Percentiles rank a stretch among this genome's conserved stretches.
Evolutionary conservation across 176 grass and related monocot genomes (phyloP).

Genomic region (Bothriochloa decipiens): DNA sequence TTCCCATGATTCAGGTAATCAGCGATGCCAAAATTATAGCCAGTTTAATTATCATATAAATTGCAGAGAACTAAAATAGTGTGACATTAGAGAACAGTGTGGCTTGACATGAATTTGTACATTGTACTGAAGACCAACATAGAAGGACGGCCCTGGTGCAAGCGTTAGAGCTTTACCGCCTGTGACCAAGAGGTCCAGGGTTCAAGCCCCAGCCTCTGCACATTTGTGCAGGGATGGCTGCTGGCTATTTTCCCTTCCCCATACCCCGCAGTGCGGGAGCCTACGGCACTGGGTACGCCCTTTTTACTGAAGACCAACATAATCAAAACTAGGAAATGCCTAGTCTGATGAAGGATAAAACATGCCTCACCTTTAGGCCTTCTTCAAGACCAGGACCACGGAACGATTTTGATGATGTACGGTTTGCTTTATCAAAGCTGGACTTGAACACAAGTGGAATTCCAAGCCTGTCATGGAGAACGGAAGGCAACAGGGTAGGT

Average conservation of each 20-base stretch:
- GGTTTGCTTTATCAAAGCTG: constrained; percentile 98
- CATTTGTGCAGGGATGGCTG: too few species aligned
- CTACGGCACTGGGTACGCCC: too few species aligned
- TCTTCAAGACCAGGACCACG: constrained; percentile 91
- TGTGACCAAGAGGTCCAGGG: too few species aligned
- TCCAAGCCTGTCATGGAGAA: constrained; percentile 63
- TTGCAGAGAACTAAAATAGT: not conserved
- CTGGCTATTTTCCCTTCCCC: too few species aligned
- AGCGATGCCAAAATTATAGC: not conserved
- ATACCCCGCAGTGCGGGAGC: too few species aligned
- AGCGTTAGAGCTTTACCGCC: too few species aligned
- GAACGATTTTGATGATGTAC: constrained; percentile 90
- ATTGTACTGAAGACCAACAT: not conserved
- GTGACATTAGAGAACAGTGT: not conserved
- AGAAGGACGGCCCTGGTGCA: too few species aligned
- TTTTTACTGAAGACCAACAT: not conserved
- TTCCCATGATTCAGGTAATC: not conserved
- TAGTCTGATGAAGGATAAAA: constrained; percentile 16
- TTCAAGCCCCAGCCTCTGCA: too few species aligned
- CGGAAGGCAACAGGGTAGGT: not conserved
- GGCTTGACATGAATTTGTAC: not conserved
- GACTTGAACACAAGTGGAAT: constrained; percentile 92
- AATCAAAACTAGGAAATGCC: not conserved
- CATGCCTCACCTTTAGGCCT: constrained; percentile 66
- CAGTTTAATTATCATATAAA: not conserved